Evolutionary conservation across 2,329 filamentous ascomycete species (phyloP), one percentile per base, ranked within the genome.

Genomic region (Achaetomium macrosporum): DNA sequence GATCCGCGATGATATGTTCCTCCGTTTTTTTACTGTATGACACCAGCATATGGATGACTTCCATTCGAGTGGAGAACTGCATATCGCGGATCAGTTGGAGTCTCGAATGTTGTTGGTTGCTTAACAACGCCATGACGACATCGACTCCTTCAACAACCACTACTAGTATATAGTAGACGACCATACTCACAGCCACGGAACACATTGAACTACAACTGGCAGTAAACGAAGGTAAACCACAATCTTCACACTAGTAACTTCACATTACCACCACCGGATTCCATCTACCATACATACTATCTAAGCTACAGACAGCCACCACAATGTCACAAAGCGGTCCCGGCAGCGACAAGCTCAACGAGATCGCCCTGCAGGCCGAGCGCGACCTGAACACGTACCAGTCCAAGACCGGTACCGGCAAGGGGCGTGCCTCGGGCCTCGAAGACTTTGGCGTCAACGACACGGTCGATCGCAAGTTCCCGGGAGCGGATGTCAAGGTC

Each of bases 351-450:
- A 66, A 72, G 54, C 69, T 73, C 51, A 68, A 70, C 55, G 61
- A 71, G 49, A 72, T 77, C 50, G 70, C 75, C 51, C 64, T 70
- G 33, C 63, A 74, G 60, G 73, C 75, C 42, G 73, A 78, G 67
- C 63, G 62, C 48, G 73, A 77, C 58, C 68, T 77, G 51, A 76
- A 76, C 68, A 71, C 66, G 12, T 73, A 75, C 61, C 68, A 74
- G 58, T 64, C 73, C 58, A 77, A 76, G 65, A 76, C 73, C 1
- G 74, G 75, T 49, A 64, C 64, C 9, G 68, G 68, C 44, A 72
- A 68, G 53, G 61, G 64, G 3, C 72, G 68, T 53, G 60, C 63
- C 1, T 66, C 72, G 6, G 66, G 66, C 5, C 65, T 64, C 16
- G 72, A 75, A 19, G 68, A 74, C 8, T 67, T 70, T 3, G 74